These are phyloP conservation scores for Penicillium brasilianum DNA, from an alignment of 2,329 filamentous ascomycete genomes.

Conservation along the genomic window DNA sequence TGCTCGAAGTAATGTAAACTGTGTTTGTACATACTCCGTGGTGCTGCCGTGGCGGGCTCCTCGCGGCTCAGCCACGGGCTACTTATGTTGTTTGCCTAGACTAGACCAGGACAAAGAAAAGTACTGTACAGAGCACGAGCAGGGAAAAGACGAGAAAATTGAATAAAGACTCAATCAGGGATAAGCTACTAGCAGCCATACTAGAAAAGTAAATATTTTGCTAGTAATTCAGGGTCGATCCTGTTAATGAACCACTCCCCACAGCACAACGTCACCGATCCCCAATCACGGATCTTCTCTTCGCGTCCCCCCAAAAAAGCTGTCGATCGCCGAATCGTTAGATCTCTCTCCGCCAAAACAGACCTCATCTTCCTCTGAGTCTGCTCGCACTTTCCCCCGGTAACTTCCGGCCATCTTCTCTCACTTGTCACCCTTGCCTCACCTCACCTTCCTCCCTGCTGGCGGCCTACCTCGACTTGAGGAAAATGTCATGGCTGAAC, in stretches of 20 bases:
- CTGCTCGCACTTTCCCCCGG: slow-evolving; percentile 9
- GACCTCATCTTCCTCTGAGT: background rate
- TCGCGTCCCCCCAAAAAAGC: slow-evolving; percentile 30
- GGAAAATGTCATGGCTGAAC: slow-evolving; percentile 53
- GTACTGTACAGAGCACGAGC: background rate
- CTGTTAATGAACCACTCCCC: slow-evolving; percentile 8
- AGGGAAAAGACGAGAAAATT: background rate
- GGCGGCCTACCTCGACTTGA: background rate
- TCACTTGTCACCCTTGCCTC: background rate
- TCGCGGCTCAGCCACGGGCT: background rate
- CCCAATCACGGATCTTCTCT: slow-evolving; percentile 7
- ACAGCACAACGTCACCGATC: slow-evolving; percentile 30
- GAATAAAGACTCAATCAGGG: too few relatives aligned
- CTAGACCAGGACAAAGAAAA: background rate
- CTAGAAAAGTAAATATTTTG: background rate
- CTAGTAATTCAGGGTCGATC: background rate
- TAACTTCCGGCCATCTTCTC: background rate
- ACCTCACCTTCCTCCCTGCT: slow-evolving; percentile 2
- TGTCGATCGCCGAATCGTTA: slow-evolving; percentile 16
- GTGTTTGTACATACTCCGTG: background rate
- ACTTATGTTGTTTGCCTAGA: slow-evolving; percentile 6
- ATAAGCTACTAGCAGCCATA: background rate
- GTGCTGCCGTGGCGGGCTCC: background rate
- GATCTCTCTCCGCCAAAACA: slow-evolving; percentile 4
- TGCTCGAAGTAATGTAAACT: background rate